phyloP scores from a whole-genome alignment of 768 basidiomycete genomes.

The Pisolithus sp. region DNA sequence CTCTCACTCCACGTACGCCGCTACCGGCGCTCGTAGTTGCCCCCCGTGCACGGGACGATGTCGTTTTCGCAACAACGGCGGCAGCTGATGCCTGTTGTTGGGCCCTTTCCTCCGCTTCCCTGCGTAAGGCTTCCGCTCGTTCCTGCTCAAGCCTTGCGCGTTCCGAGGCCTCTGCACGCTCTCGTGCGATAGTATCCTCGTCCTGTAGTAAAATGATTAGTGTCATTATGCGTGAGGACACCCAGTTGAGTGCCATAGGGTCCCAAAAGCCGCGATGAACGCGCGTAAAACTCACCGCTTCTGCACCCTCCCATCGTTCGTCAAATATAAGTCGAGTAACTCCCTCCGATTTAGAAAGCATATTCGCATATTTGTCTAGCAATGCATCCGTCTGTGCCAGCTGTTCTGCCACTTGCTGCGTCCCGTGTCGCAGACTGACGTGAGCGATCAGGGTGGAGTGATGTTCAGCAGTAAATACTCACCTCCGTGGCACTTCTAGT shows the following conservation, averaged over 20 bases:
- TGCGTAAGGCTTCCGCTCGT: conserved; percentile 16
- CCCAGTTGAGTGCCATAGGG: no score
- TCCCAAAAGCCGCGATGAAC: no score
- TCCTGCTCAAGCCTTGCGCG: conserved; percentile 30
- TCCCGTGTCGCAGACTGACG: not conserved
- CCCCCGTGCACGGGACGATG: conserved; percentile 36
- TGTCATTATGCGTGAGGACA: no score
- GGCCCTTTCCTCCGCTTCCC: conserved; percentile 26
- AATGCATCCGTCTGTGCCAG: conserved; percentile 66
- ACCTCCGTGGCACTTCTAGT: conserved; percentile 70
- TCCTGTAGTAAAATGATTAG: conserved; percentile 39
- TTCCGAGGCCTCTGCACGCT: conserved; percentile 28
- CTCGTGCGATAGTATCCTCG: conserved; percentile 45
- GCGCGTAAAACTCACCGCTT: conserved; percentile 43
- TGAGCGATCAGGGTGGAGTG: not conserved
- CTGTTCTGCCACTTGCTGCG: conserved; percentile 58
- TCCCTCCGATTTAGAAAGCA: conserved; percentile 65
- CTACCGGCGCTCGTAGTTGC: conserved; percentile 39
- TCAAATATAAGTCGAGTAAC: conserved; percentile 66
- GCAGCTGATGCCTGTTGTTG: conserved; percentile 28
- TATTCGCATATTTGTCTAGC: conserved; percentile 66
- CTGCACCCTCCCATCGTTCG: conserved; percentile 70
- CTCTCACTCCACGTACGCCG: conserved; percentile 64
- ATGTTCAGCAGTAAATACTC: conserved; percentile 11
- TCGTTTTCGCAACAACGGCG: conserved; percentile 24